Conservation (phyloP, 257 asterid species). For the Striga asiatica region DNA sequence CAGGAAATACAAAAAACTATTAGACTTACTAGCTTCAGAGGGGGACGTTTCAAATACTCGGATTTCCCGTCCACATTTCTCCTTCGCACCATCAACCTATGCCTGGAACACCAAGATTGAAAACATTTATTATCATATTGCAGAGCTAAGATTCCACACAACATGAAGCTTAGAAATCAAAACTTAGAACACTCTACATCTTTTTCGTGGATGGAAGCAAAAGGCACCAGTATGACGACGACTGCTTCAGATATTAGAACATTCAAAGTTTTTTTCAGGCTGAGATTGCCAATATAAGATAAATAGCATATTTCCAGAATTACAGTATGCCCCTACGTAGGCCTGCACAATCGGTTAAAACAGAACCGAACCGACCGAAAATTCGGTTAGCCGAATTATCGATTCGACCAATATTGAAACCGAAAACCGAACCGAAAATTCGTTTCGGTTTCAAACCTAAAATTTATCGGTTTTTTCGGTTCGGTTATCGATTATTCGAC, state of each 20-base stretch:
- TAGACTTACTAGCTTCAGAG: constrained; percentile 41
- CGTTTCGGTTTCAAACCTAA: no score
- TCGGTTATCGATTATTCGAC: no score
- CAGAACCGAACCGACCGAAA: no score
- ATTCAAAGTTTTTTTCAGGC: background rate
- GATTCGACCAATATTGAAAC: no score
- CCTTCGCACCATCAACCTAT: constrained; percentile 71
- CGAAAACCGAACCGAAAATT: no score
- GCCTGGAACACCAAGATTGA: constrained; percentile 30
- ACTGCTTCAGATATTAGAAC: background rate
- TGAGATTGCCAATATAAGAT: background rate
- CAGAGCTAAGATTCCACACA: background rate
- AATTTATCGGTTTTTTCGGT: no score
- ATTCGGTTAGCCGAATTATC: no score
- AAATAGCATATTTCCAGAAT: background rate
- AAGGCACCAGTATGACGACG: background rate
- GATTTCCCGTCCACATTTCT: constrained; percentile 69
- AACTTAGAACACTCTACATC: background rate
- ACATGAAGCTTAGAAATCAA: background rate
- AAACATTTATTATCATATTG: constrained; percentile 9
- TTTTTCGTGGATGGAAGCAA: background rate
- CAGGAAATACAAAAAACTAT: background rate
- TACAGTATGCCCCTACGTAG: constrained; percentile 2
- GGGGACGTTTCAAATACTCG: constrained; percentile 62
- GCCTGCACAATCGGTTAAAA: no score